These are phyloP conservation scores for Paraglomus brasilianum DNA, from an alignment of 192 early-diverging fungal species.

Conservation along the genomic window DNA sequence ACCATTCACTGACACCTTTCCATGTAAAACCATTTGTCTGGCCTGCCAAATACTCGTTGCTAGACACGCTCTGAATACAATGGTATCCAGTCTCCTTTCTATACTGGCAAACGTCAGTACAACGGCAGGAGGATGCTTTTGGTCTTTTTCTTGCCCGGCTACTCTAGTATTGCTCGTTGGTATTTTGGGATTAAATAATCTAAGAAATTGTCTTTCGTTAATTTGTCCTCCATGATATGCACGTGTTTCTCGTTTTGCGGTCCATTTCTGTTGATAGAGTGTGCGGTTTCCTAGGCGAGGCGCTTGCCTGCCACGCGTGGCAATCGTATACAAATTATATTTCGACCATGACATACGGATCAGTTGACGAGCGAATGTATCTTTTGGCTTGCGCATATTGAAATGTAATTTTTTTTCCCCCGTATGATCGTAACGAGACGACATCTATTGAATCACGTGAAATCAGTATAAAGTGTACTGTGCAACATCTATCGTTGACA, in stretches of 20 bases:
- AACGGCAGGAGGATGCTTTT: constrained; percentile 64
- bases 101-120: constrained; percentile 83
- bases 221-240: constrained; percentile 93
- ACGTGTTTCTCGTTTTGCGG: constrained; percentile 86
- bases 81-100: constrained; percentile 91
- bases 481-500: no score
- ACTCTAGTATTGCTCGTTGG: constrained; percentile 64
- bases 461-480: no score
- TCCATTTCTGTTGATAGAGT: constrained; percentile 94
- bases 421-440: no score
- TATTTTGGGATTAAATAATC: constrained; percentile 68
- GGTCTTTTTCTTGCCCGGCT: constrained; percentile 35
- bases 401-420: no score
- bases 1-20: constrained; percentile 92
- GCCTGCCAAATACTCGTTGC: constrained; percentile 84
- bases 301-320: constrained; percentile 50
- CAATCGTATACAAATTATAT: constrained; percentile 86
- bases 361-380: constrained; percentile 35
- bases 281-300: constrained; percentile 59
- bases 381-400: constrained; percentile 27
- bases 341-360: constrained; percentile 96
- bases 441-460: no score
- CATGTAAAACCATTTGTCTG: constrained; percentile 74
- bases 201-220: constrained; percentile 79
- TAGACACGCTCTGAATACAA: constrained; percentile 92